phyloP scores from a whole-genome alignment of 352 stramenopile genomes.

The Phytophthora crassamura region DNA sequence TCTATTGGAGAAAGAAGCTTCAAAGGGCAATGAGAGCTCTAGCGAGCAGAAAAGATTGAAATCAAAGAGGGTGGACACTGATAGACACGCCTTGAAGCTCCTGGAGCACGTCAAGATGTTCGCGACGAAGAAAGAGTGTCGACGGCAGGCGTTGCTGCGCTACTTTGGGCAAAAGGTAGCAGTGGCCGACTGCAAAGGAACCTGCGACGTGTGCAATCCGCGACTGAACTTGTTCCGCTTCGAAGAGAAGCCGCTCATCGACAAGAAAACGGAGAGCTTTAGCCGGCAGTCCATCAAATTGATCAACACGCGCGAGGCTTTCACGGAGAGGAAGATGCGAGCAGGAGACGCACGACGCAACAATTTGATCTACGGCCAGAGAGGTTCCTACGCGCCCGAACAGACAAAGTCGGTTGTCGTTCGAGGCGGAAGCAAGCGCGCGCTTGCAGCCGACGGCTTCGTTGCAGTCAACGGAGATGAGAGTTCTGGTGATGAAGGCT shows the following conservation, averaged over 20 bases:
- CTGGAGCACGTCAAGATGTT: slow-evolving; percentile 51
- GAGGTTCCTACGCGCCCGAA: slow-evolving; percentile 53
- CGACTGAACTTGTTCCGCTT: slow-evolving; percentile 62
- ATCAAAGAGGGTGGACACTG: slow-evolving; percentile 13
- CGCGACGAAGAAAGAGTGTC: slow-evolving; percentile 55
- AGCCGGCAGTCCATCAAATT: slow-evolving; percentile 29
- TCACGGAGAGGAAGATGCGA: slow-evolving; percentile 37
- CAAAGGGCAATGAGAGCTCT: neutral
- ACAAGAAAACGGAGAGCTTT: slow-evolving; percentile 38
- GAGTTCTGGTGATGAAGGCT: slow-evolving; percentile 43
- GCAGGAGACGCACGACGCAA: slow-evolving; percentile 45
- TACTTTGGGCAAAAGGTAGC: slow-evolving; percentile 65
- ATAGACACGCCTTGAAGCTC: slow-evolving; percentile 38
- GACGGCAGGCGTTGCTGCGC: slow-evolving; percentile 57
- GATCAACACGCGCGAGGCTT: slow-evolving; percentile 20
- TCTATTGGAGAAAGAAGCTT: slow-evolving; percentile 44
- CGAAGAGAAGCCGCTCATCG: slow-evolving; percentile 33
- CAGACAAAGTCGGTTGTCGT: slow-evolving; percentile 62
- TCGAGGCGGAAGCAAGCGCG: slow-evolving; percentile 23
- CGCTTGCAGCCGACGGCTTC: slow-evolving; percentile 56
- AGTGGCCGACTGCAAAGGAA: slow-evolving; percentile 50
- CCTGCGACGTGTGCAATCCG: slow-evolving; percentile 69
- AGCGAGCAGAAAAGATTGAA: slow-evolving; percentile 7
- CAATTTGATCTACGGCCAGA: slow-evolving; percentile 52
- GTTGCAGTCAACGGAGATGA: slow-evolving; percentile 60